Percentiles rank a stretch among this genome's conserved stretches.
Evolutionary conservation across 441 rosid species (phyloP).

Genomic region (Eruca vesicaria): DNA sequence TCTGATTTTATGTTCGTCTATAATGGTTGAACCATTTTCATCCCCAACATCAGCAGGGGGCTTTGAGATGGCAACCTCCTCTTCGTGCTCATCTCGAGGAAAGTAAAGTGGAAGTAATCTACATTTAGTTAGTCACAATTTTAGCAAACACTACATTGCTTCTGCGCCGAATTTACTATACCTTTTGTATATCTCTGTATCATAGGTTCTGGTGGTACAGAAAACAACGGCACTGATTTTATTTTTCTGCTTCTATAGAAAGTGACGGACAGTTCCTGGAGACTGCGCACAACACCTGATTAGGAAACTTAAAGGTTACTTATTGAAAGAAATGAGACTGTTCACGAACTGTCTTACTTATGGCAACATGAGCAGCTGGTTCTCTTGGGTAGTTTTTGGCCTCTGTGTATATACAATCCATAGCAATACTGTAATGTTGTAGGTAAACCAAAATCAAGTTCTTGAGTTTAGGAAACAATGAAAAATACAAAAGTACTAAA

Average conservation of each 20-base stretch:
- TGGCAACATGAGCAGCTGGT: constrained; percentile 99
- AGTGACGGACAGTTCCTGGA: constrained; percentile 91
- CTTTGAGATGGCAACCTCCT: constrained; percentile 88
- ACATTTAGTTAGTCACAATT: constrained; percentile 27
- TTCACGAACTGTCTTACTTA: constrained; percentile 61
- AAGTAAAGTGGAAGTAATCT: constrained; percentile 97
- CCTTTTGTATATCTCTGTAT: constrained; percentile 92
- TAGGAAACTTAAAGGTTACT: constrained; percentile 8
- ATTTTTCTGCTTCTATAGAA: constrained; percentile 94
- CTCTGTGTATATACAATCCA: constrained; percentile 98
- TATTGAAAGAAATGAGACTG: constrained; percentile 9
- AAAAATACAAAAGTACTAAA: not conserved
- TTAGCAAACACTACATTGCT: constrained; percentile 16
- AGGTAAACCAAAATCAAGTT: constrained; percentile 36
- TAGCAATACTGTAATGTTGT: constrained; percentile 71
- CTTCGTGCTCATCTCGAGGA: constrained; percentile 97
- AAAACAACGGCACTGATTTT: constrained; percentile 85
- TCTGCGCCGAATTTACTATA: constrained; percentile 19
- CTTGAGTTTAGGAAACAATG: not conserved
- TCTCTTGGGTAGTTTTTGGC: constrained; percentile 97
- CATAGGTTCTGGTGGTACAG: constrained; percentile 78
- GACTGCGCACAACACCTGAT: constrained; percentile 25
- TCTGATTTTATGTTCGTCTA: constrained; percentile 96
- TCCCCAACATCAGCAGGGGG: constrained; percentile 99
- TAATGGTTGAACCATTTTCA: constrained; percentile 96